phyloP scores from a whole-genome alignment of 306 rosid genomes.

The Dicorynia guianensis region DNA sequence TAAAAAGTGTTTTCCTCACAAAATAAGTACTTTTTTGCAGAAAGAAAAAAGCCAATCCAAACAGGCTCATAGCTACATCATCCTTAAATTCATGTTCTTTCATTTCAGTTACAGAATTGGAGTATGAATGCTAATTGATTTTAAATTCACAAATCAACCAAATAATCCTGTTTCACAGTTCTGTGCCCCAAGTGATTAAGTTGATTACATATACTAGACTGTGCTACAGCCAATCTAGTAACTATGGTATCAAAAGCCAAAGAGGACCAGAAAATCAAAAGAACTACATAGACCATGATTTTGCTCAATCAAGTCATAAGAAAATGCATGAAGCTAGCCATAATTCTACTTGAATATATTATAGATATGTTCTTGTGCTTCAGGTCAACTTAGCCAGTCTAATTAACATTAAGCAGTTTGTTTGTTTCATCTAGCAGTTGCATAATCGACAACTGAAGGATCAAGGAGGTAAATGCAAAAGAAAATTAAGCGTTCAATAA shows the following conservation, averaged over 20 bases:
- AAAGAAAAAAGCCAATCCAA: too few relatives aligned
- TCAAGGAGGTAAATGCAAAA: neutral
- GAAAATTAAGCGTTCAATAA: neutral
- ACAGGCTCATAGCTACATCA: too few relatives aligned
- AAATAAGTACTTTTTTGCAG: too few relatives aligned
- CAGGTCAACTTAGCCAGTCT: conserved; percentile 6
- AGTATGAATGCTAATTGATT: conserved; percentile 18
- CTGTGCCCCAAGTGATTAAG: conserved; percentile 18
- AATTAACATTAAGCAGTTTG: conserved; percentile 29
- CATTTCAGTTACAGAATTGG: conserved; percentile 1
- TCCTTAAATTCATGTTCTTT: too few relatives aligned
- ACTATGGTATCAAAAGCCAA: conserved; percentile 10
- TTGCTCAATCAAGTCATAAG: neutral
- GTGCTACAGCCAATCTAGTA: conserved; percentile 8
- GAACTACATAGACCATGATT: neutral
- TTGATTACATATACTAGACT: conserved; percentile 15
- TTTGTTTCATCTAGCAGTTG: conserved; percentile 1
- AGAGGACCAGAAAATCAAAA: conserved; percentile 2
- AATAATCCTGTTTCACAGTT: conserved; percentile 12
- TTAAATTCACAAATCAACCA: conserved; percentile 30
- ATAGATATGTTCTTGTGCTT: conserved; percentile 7
- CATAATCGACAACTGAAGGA: neutral
- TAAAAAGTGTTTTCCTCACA: too few relatives aligned
- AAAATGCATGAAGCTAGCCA: neutral
- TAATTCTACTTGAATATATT: neutral